phyloP scores from a whole-genome alignment of 768 basidiomycete species.

The Tulasnella sp. region DNA sequence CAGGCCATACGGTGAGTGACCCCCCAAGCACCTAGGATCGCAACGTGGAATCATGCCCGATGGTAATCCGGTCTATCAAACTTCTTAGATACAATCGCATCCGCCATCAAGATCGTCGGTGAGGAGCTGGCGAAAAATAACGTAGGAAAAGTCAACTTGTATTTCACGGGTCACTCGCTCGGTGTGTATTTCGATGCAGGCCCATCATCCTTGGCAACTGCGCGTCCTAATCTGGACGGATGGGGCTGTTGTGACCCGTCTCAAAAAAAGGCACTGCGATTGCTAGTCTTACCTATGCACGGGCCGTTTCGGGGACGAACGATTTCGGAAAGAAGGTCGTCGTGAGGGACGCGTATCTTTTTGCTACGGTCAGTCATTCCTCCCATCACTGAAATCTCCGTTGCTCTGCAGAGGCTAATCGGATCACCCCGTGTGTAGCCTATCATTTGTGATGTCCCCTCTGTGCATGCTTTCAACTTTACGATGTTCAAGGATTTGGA shows the following conservation, averaged over 20 bases:
- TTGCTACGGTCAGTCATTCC: constrained; percentile 15
- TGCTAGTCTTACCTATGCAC: constrained; percentile 19
- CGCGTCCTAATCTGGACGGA: neutral
- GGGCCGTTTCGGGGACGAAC: constrained; percentile 3
- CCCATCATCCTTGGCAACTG: neutral
- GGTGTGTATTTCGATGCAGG: constrained; percentile 15
- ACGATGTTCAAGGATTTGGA: constrained; percentile 3
- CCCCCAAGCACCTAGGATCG: neutral
- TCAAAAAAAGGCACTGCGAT: constrained; percentile 19
- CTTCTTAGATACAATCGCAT: constrained; percentile 8
- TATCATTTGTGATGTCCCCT: neutral
- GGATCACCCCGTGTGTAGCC: neutral
- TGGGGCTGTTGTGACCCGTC: neutral
- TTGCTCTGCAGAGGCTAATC: neutral
- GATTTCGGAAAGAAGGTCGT: constrained; percentile 13
- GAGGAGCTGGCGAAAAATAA: neutral
- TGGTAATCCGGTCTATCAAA: neutral
- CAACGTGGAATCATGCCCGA: neutral
- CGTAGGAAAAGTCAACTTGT: neutral
- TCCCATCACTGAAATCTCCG: constrained; percentile 11
- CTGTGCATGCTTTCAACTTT: constrained; percentile 14
- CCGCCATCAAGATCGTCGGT: constrained; percentile 2
- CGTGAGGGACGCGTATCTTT: constrained; percentile 20
- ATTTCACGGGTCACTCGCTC: constrained; percentile 17
- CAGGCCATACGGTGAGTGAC: constrained; percentile 10